Conservation (phyloP, 768 basidiomycete species). For the Phylloporus scabripes region DNA sequence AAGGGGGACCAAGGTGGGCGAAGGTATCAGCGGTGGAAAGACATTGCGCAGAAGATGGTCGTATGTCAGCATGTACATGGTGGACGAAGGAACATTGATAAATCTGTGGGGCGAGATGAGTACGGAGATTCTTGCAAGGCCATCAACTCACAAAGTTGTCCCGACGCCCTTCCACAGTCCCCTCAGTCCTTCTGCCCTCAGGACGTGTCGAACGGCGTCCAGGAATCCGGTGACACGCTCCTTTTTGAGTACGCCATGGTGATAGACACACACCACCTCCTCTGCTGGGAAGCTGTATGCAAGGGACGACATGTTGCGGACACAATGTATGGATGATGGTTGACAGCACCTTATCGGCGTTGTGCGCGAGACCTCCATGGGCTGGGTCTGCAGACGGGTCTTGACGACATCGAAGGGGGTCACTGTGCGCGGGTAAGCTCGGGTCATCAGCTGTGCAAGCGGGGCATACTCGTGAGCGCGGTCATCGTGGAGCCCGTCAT, state of each 20-base stretch:
- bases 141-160: constrained; percentile 67
- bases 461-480: constrained; percentile 68
- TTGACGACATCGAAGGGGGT: constrained; percentile 99
- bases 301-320: constrained; percentile 74
- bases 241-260: constrained; percentile 60
- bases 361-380: constrained; percentile 47
- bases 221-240: constrained; percentile 81
- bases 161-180: constrained; percentile 96
- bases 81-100: constrained; percentile 88
- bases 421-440: constrained; percentile 53
- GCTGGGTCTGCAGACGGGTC: constrained; percentile 92
- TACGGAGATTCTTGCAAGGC: neutral
- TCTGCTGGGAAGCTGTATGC: constrained; percentile 52
- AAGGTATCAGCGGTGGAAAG: constrained; percentile 57
- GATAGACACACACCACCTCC: constrained; percentile 75
- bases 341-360: constrained; percentile 66
- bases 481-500: constrained; percentile 77
- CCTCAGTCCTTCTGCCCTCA: constrained; percentile 70
- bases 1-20: constrained; percentile 56
- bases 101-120: constrained; percentile 42
- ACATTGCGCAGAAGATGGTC: constrained; percentile 71
- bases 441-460: constrained; percentile 5
- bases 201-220: constrained; percentile 78
- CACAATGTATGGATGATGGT: constrained; percentile 47
- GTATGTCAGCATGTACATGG: constrained; percentile 93